Conservation (phyloP, 1,139 yeast genomes). For the Yamadazyma buinensis region DNA sequence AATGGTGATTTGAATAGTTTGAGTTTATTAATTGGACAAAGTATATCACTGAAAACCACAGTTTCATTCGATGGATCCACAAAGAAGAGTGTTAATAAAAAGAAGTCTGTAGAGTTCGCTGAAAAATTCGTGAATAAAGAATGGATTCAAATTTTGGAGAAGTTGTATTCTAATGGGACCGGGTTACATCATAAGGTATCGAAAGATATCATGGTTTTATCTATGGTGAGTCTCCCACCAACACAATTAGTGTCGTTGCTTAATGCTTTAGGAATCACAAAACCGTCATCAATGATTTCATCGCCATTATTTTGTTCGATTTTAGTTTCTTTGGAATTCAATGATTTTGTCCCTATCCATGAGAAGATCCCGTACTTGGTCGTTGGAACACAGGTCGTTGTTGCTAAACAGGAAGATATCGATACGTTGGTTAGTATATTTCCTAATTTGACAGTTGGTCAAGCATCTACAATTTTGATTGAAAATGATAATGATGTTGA, state of each 20-base stretch:
- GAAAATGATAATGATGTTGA: conserved; percentile 57
- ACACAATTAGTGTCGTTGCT: conserved; percentile 38
- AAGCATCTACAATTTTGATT: conserved; percentile 45
- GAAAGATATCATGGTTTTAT: conserved; percentile 48
- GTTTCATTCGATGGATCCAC: conserved; percentile 7
- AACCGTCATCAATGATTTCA: conserved; percentile 34
- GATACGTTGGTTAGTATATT: conserved; percentile 50
- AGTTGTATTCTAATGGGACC: conserved; percentile 51
- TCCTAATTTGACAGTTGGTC: conserved; percentile 47
- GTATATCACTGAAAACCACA: conserved; percentile 14
- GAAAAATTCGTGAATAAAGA: conserved; percentile 48
- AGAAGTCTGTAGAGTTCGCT: conserved; percentile 36
- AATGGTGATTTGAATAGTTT: conserved; percentile 42
- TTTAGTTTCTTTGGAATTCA: conserved; percentile 41
- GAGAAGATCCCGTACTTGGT: conserved; percentile 43
- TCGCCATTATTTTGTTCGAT: conserved; percentile 56
- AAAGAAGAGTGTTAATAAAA: conserved; percentile 13
- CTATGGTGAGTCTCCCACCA: conserved; percentile 48
- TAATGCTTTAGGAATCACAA: conserved; percentile 42
- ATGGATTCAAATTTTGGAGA: conserved; percentile 61
- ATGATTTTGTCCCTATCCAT: conserved; percentile 45
- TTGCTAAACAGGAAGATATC: conserved; percentile 22
- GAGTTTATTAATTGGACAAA: conserved; percentile 43
- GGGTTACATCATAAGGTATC: conserved; percentile 46
- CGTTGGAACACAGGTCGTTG: conserved; percentile 7